Evolutionary conservation across 106 monocot genomes (phyloP), one percentile per base, ranked within the genome.

Genomic region (Acorus gramineus): DNA sequence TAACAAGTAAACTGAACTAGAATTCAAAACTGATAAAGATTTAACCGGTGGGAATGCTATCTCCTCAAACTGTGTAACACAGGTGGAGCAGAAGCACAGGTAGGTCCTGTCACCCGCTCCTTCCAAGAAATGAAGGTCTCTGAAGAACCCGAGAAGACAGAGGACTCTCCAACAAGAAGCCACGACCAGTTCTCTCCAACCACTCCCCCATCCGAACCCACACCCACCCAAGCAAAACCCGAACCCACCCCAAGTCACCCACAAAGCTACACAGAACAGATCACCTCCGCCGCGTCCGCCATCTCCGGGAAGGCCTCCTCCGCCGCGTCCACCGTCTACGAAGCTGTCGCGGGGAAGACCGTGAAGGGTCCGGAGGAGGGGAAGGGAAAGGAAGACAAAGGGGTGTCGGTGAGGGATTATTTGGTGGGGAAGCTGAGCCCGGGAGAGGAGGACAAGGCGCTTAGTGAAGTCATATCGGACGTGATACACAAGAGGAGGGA

Each of bases 381-480:
- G 28, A 28, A 28, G 28, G 28, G 28, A 28, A 28, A 28, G 28
- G 28, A 28, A 28, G 28, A 28, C 28, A 71, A 71, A 59, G 74
- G 74, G 71, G 52, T 62, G 28, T 62, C 74, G 9, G 49, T 68
- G 66, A 74, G 63, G 66, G 80, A 77, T 14, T 84, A 63, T 59
- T 44, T 84, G 2, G 55, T 72, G 11, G 78, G 75, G 55, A 85
- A 85, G 69, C 66, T 81, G 59, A 78, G 66, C 61, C 81, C 85
- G 3, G 85, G 81, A 4, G 81, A 78, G 55, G 84, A 74, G 44
- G 79, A 84, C 42, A 73, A 51, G 61, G 84, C 80, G 5, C 57
- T 84, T 57, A 47, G 69, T 12, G 80, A 81, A 63, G 76, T 78
- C 4, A 78, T 87, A 69, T 73, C 83, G 43, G 87, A 67, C 11